Conservation (phyloP, 176 grass and related monocot genomes). For the Eleusine coracana region DNA sequence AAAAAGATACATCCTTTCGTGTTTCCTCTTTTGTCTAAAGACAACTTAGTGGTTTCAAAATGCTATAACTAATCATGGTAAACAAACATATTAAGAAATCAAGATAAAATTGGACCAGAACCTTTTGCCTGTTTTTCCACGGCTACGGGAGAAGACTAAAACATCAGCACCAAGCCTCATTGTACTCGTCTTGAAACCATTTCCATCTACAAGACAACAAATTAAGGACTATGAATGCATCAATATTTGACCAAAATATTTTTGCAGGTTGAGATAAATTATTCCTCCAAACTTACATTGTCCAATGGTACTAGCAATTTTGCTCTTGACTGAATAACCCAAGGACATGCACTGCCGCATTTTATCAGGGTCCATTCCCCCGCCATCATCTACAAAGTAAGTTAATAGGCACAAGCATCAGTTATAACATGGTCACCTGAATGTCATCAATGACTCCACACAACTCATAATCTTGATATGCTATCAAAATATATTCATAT, state of each 20-base stretch:
- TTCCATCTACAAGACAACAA: constrained; percentile 68
- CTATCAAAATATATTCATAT: background rate
- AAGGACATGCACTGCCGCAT: constrained; percentile 99
- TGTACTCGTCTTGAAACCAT: constrained; percentile 99
- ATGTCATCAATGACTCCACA: background rate
- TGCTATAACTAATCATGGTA: constrained; percentile 21
- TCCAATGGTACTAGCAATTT: constrained; percentile 86
- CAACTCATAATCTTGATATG: background rate
- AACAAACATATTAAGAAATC: constrained; percentile 33
- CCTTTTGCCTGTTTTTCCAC: constrained; percentile 72
- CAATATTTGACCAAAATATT: constrained; percentile 25
- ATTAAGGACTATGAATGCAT: constrained; percentile 41
- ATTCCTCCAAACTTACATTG: constrained; percentile 71
- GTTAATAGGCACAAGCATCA: constrained; percentile 3
- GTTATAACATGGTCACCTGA: constrained; percentile 18
- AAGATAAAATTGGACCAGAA: constrained; percentile 44
- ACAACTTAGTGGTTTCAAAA: constrained; percentile 16
- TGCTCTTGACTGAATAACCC: constrained; percentile 91
- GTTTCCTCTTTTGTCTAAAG: background rate
- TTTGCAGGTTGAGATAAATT: constrained; percentile 5
- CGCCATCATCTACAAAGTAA: constrained; percentile 73
- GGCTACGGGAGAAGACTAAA: constrained; percentile 88
- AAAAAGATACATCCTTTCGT: background rate
- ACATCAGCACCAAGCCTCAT: constrained; percentile 98
- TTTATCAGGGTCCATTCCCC: constrained; percentile 95